Base-by-base conservation (phyloP, 2,329 filamentous ascomycete species). In the Aspergillus sp. region DNA sequence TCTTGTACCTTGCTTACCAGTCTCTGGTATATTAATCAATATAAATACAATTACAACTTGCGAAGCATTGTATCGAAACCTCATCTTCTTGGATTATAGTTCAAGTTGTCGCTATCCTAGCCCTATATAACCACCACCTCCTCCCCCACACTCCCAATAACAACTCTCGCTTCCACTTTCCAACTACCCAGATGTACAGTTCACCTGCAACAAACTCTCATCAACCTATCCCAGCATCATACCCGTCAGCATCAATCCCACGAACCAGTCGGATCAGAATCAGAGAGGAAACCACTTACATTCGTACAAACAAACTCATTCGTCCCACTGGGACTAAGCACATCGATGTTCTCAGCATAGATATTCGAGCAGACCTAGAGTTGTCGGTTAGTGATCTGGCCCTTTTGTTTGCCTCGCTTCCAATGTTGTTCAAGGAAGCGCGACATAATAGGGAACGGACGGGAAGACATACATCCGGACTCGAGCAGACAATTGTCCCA, bases 401-500 rank as follows among this genome's bases (percentile, higher is more conserved):
- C 45, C 17, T 23, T 19, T 23, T 23, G 4, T 47, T 19, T 47
- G 8, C 17, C 45, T 47, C 4, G 1, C 25, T 28, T 28, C 25
- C 19, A 19, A 19, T 19, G 19, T 19, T 19, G 19, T 19, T 19
- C 19, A 19, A 19, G 19, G 19, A 19, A 19, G 19, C 1, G 19
- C 19, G 19, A 19, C 19, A 19, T 19, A 19, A 19, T 19, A 19
- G 19, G 19, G 19, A 19, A 19, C 19, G 19, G 19, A 19, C 19
- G 51, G 30, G 50, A 4, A 54, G 69, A 75, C 83, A 80, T 28
- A 85, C 85, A 19, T 72, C 75, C 3, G 75, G 71, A 56, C 79
- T 82, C 46, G 80, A 83, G 62, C 82, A 84, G 8, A 83, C 79
- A 57, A 84, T 75, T 2, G 76, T 81, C 9, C 79, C 81, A 30